Base-by-base conservation (phyloP, 73 alveolate species). In the Durusdinium trenchii region DNA sequence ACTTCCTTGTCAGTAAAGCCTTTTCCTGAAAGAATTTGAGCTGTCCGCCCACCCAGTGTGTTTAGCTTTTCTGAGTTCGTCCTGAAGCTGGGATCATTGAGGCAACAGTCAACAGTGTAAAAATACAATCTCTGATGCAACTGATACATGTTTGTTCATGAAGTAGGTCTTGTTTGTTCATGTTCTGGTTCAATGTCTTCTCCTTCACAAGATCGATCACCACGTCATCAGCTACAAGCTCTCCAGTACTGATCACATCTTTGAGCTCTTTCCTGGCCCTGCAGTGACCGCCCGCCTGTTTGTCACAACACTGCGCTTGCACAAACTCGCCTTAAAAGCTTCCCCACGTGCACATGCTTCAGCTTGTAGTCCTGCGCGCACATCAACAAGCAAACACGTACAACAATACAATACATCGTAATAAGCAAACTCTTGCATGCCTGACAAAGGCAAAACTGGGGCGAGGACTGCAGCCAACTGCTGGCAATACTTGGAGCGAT, bases 331-430 rank as follows among this genome's bases (percentile, higher is more conserved):
- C 99, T 71, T 48, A 93, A 45, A 40, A 93, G 93, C 99, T 93
- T 93, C 93, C 99, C 99, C 32, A 93, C 99, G 40, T 93, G 99
- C 82, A 93, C 83, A 76, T 93, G 99, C 99, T 76, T 93, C 67
- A 93, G 82, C 42, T 93, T 93, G 99, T 38, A 76, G 93, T 93
- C 99, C 99, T 93, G 32, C 46, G 99, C 90, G 0, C 62, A 18
- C 82, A 69, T n/a, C 32, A 4, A 9, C 38, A 35, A 4, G 50
- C 38, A 26, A 40, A 9, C 18, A 40, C 4, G 76, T 20, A 40
- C 4, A 5, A 9, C 76, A 20, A 35, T 62, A 20, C 76, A 6
- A 62, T 10, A 3, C 40, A 9, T 40, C 40, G 36, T 9, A 6
- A 9, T 62, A 26, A 26, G 76, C 43, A n/a, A 62, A 20, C 36